Base-by-base conservation (phyloP, 192 early-diverging fungal species). In the Helicostylum pulchrum region DNA sequence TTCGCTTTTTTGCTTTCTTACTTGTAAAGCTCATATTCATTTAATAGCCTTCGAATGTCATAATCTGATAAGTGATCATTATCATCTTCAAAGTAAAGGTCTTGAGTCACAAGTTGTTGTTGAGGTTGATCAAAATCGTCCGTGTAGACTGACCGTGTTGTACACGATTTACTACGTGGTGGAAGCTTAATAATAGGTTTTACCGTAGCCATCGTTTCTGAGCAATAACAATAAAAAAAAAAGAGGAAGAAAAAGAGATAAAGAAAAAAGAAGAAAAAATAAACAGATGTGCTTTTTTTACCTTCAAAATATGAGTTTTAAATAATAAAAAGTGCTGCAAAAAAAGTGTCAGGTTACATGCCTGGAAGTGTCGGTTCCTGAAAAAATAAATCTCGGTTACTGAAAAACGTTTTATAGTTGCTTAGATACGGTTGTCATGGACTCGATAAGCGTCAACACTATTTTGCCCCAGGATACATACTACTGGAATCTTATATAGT, bases 151-250 rank as follows among this genome's bases (percentile, higher is more conserved):
- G 43, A 43, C 8, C 57, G 57, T 44, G 32, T 59, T 31, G 57
- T 59, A 36, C 57, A 59, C 43, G 36, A 12, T 59, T 59, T 59
- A 42, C 57, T 59, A 59, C 42, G 56, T 17, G 56, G 42, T 44
- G 56, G 56, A 43, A 58, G 39, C 23, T 58, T 58, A 58, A 58
- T 32, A 58, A 58, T 19, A 14, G 56, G 57, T 21, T 43, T 59
- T 21, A 36, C 21, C 21, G 57, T 21, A 26, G 26, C 26, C 57
- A 59, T 59, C 21, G 19, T 59, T 43, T 4, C 4, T 58, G 32
- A 31, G 30, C 9, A 17, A 34, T 34, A 36, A 7, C n/a, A 36
- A 14, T 32, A 55, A 17, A 34, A 55, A 58, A 23, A 20, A 43
- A n/a, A 39, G 8, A 39, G 7, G 39, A 12, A 11, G 10, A 57